Evolutionary conservation across 768 basidiomycete species (phyloP).

Genomic region (Phylloporus rhodoxanthus): DNA sequence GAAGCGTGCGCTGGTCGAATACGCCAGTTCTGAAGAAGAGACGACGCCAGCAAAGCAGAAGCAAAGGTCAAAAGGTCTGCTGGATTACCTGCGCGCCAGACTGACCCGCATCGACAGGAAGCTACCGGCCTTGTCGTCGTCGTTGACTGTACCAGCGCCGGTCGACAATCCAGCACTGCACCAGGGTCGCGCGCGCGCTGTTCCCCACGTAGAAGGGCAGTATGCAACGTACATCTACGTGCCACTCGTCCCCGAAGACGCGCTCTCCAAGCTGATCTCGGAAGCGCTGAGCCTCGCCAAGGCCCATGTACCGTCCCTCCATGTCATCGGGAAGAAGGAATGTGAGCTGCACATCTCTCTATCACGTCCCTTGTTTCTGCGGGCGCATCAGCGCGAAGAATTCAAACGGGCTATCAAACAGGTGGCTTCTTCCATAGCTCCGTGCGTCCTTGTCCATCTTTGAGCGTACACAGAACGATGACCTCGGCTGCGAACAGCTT

Average conservation of each 20-base stretch:
- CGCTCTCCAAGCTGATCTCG: constrained; percentile 42
- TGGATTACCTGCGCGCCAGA: neutral
- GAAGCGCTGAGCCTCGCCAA: constrained; percentile 43
- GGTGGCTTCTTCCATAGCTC: constrained; percentile 39
- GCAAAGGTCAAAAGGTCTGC: constrained; percentile 34
- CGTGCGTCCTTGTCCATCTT: constrained; percentile 35
- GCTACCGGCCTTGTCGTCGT: constrained; percentile 52
- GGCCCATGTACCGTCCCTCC: constrained; percentile 41
- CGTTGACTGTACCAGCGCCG: constrained; percentile 44
- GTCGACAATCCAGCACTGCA: constrained; percentile 73
- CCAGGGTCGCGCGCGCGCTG: constrained; percentile 73
- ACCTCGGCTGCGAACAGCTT: constrained; percentile 45
- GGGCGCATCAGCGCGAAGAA: constrained; percentile 72
- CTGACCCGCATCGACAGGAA: constrained; percentile 38
- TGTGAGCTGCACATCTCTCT: constrained; percentile 78
- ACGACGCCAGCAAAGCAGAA: constrained; percentile 25
- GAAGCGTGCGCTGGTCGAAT: constrained; percentile 40
- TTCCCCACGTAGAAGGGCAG: constrained; percentile 83
- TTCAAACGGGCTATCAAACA: constrained; percentile 57
- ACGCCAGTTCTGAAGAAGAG: constrained; percentile 46
- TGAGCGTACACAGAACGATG: constrained; percentile 1
- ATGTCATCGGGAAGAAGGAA: constrained; percentile 35
- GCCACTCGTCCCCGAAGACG: constrained; percentile 42
- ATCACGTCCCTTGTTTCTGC: constrained; percentile 74
- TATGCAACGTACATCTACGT: constrained; percentile 77